Evolutionary conservation across 805 yeast genomes (phyloP).

Genomic region (Monosporozyma unispora): DNA sequence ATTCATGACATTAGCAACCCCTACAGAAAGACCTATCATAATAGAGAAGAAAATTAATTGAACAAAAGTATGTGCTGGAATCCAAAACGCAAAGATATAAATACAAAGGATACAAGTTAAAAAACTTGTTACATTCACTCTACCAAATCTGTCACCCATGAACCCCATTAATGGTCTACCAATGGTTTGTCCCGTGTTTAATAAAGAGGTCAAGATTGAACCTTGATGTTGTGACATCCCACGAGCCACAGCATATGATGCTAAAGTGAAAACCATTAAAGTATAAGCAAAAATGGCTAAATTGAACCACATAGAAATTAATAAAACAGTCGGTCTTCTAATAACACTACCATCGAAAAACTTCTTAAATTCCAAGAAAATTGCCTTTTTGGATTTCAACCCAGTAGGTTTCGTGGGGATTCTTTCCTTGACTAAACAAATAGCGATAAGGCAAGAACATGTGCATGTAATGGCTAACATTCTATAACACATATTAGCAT

Average conservation of each 20-base stretch:
- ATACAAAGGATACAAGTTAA: slow-evolving; percentile 31
- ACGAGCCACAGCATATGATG: slow-evolving; percentile 38
- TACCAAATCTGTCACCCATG: slow-evolving; percentile 38
- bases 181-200: slow-evolving; percentile 40
- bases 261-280: slow-evolving; percentile 38
- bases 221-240: slow-evolving; percentile 41
- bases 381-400: slow-evolving; percentile 18
- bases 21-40: slow-evolving; percentile 37
- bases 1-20: slow-evolving; percentile 38
- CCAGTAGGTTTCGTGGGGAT: slow-evolving; percentile 27
- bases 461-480: slow-evolving; percentile 34
- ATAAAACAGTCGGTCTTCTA: slow-evolving; percentile 22
- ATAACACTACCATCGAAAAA: slow-evolving; percentile 10
- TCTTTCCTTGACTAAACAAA: slow-evolving; percentile 38
- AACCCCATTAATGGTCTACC: slow-evolving; percentile 44
- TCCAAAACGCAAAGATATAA: slow-evolving; percentile 40
- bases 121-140: slow-evolving; percentile 38
- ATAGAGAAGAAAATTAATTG: slow-evolving; percentile 36
- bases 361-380: slow-evolving; percentile 16
- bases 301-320: slow-evolving; percentile 33
- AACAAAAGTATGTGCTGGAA: slow-evolving; percentile 35
- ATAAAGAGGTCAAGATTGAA: slow-evolving; percentile 36
- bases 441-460: slow-evolving; percentile 32
- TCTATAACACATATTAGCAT: slow-evolving; percentile 40
- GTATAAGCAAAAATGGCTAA: slow-evolving; percentile 35